phyloP scores from a whole-genome alignment of 2,329 filamentous ascomycete species.

The Aureobasidium sp. region DNA sequence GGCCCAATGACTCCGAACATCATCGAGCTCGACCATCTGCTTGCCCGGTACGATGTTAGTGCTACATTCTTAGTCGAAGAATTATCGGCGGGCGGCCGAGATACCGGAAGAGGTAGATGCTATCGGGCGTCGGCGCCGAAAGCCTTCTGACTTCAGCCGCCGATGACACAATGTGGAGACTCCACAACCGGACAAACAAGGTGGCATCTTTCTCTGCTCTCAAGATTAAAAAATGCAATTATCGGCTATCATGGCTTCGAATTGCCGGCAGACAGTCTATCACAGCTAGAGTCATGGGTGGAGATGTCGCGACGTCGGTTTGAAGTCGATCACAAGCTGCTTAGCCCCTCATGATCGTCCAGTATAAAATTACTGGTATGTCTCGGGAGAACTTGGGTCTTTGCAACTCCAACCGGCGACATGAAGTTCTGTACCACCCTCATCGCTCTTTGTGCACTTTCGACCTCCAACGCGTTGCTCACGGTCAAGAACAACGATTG shows the following conservation, averaged over 20 bases:
- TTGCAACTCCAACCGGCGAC: not conserved
- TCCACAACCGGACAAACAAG: not conserved
- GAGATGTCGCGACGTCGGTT: not conserved
- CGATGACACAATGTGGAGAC: not conserved
- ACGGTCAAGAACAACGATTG: slow-evolving; percentile 10
- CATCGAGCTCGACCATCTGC: not conserved
- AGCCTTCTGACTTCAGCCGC: not conserved
- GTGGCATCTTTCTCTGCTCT: not conserved
- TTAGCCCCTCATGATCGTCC: not conserved
- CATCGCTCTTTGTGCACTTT: not conserved
- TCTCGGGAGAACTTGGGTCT: not conserved
- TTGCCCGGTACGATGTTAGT: not conserved
- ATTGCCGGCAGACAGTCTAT: not conserved
- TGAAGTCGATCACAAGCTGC: not conserved
- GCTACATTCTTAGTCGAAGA: not conserved
- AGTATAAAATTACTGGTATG: not conserved
- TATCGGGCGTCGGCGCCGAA: slow-evolving; percentile 2
- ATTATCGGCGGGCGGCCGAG: not conserved
- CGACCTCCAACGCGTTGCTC: not conserved
- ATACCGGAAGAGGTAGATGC: not conserved
- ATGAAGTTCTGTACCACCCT: not conserved
- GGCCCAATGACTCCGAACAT: not conserved
- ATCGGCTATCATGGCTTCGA: not conserved
- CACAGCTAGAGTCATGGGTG: not conserved
- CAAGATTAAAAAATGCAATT: not conserved